phyloP scores from a whole-genome alignment of 441 rosid genomes.

The Brassica balearica region DNA sequence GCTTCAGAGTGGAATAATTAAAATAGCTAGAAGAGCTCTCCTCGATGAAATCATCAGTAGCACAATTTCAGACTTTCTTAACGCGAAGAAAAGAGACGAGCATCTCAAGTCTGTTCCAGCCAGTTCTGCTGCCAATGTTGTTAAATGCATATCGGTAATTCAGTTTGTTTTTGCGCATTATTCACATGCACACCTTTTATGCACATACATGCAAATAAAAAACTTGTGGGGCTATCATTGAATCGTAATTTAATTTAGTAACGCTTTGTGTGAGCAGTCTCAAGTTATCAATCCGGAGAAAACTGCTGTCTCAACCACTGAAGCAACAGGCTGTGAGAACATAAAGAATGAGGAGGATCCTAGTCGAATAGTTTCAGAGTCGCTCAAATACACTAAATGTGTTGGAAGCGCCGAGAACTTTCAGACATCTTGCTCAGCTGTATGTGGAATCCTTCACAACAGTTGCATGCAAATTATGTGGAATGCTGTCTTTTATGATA shows the following conservation, averaged over 20 bases:
- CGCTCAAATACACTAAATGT: slow-evolving; percentile 54
- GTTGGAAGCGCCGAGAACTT: slow-evolving; percentile 83
- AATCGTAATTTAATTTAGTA: slow-evolving; percentile 1
- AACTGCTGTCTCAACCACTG: slow-evolving; percentile 41
- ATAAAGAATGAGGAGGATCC: slow-evolving; percentile 23
- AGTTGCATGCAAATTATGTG: slow-evolving; percentile 85
- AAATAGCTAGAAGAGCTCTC: slow-evolving; percentile 78
- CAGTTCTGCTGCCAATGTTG: slow-evolving; percentile 50
- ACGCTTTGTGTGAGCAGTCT: slow-evolving; percentile 52
- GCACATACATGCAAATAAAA: neutral
- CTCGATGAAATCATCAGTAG: slow-evolving; percentile 82
- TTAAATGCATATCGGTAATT: slow-evolving; percentile 38
- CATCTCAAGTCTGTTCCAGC: slow-evolving; percentile 51
- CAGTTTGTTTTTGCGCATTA: slow-evolving; percentile 46
- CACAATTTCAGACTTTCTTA: slow-evolving; percentile 60
- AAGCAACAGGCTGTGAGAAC: slow-evolving; percentile 44
- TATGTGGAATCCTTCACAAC: slow-evolving; percentile 67
- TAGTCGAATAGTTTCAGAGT: slow-evolving; percentile 25
- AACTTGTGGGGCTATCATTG: slow-evolving; percentile 14
- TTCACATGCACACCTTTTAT: slow-evolving; percentile 10
- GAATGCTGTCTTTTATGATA: slow-evolving; percentile 91
- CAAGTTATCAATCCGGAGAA: slow-evolving; percentile 46
- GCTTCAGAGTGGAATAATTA: slow-evolving; percentile 81
- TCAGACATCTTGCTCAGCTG: slow-evolving; percentile 60
- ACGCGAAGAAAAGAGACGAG: slow-evolving; percentile 57